A percentile compares a stretch with the other conserved stretches of the same genome.
phyloP scores from a whole-genome alignment of 2,329 filamentous ascomycete genomes.

The Calonectria pauciramosa region DNA sequence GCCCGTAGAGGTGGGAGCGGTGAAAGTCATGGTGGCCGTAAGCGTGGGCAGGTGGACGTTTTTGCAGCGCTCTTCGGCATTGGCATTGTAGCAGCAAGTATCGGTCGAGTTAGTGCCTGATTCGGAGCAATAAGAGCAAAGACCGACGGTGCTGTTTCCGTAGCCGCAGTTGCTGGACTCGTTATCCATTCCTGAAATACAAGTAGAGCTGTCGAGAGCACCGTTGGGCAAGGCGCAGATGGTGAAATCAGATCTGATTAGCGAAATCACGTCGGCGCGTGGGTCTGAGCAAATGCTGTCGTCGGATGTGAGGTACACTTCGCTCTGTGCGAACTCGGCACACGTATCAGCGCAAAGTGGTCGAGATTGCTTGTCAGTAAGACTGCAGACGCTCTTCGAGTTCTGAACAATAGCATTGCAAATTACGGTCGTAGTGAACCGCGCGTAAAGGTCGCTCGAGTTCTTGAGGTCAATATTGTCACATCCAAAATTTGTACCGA shows the following conservation, averaged over 20 bases:
- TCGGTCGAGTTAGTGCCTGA: slow-evolving; percentile 93
- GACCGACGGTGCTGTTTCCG: slow-evolving; percentile 75
- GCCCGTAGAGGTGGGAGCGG: slow-evolving; percentile 56
- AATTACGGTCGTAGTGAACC: slow-evolving; percentile 91
- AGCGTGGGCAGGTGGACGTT: slow-evolving; percentile 85
- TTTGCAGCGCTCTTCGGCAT: slow-evolving; percentile 80
- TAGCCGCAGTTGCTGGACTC: slow-evolving; percentile 92
- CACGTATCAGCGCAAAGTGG: slow-evolving; percentile 93
- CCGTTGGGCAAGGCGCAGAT: slow-evolving; percentile 88
- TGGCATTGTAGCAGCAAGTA: slow-evolving; percentile 90
- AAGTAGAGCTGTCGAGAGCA: slow-evolving; percentile 79
- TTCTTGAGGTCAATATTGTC: slow-evolving; percentile 81
- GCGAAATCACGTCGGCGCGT: slow-evolving; percentile 73
- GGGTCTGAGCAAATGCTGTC: slow-evolving; percentile 78
- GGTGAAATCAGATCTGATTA: slow-evolving; percentile 93
- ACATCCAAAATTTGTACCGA: slow-evolving; percentile 85
- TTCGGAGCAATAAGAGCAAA: slow-evolving; percentile 88
- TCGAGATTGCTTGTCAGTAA: slow-evolving; percentile 73
- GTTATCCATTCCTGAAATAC: slow-evolving; percentile 83
- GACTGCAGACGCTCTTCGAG: slow-evolving; percentile 78
- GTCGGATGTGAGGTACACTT: slow-evolving; percentile 86
- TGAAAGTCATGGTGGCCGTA: slow-evolving; percentile 75
- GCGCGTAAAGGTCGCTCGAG: slow-evolving; percentile 86
- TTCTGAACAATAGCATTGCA: slow-evolving; percentile 96
- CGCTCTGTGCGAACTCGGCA: slow-evolving; percentile 88